phyloP scores from a whole-genome alignment of 108 stramenopile genomes.

The Parmales sp. region DNA sequence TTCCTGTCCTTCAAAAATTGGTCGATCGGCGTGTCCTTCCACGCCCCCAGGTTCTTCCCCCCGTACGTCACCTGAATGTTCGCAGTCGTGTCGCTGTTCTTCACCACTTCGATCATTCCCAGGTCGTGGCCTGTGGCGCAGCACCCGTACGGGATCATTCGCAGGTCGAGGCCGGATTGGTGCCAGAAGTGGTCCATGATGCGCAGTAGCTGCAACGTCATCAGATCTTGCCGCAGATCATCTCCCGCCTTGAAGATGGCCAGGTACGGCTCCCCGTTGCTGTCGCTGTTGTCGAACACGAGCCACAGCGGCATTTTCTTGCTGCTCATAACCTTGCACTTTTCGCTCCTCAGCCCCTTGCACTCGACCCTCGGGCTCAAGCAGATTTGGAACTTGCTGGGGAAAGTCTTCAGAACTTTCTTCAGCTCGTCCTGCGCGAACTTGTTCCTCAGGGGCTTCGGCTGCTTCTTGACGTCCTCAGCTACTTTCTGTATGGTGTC shows the following conservation, averaged over 20 bases:
- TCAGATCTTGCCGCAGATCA: conserved; percentile 53
- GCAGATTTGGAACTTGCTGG: conserved; percentile 30
- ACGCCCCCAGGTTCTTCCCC: conserved; percentile 10
- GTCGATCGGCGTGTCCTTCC: conserved; percentile 5
- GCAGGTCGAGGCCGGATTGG: conserved; percentile 29
- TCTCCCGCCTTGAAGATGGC: conserved; percentile 47
- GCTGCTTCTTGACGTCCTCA: not conserved
- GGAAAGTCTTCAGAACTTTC: not conserved
- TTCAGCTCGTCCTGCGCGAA: conserved; percentile 7
- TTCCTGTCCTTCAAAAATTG: not conserved
- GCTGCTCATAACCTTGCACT: conserved; percentile 30
- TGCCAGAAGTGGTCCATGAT: conserved; percentile 49
- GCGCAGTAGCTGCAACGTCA: conserved; percentile 44
- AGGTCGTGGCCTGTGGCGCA: conserved; percentile 34
- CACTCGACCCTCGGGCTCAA: conserved; percentile 18
- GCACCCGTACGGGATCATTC: conserved; percentile 33
- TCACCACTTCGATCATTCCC: conserved; percentile 47
- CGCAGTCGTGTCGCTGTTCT: conserved; percentile 31
- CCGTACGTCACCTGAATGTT: conserved; percentile 12
- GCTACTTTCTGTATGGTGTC: conserved; percentile 20
- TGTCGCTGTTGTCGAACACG: conserved; percentile 8
- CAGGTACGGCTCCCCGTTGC: conserved; percentile 9
- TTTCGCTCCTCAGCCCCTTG: conserved; percentile 15
- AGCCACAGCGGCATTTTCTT: conserved; percentile 38
- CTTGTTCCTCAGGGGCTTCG: not conserved